Evolutionary conservation across 2,329 filamentous ascomycete genomes (phyloP).

Genomic region (Pseudogymnoascus sp.): DNA sequence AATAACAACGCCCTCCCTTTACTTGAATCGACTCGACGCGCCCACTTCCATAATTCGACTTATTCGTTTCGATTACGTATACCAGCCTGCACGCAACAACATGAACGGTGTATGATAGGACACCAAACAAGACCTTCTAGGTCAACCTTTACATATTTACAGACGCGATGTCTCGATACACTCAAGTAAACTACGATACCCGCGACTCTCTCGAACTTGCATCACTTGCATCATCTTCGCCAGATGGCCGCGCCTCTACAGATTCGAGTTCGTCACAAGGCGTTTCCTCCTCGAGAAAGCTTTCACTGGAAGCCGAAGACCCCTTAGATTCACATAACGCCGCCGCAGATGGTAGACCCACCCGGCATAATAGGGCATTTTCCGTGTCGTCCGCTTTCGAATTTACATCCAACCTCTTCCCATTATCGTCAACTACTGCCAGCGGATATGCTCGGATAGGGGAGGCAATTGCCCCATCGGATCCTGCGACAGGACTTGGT

Average conservation of each 20-base stretch:
- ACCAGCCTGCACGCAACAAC: not conserved
- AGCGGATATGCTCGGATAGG: constrained; percentile 80
- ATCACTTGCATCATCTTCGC: constrained; percentile 80
- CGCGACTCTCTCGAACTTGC: constrained; percentile 96
- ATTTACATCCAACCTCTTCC: constrained; percentile 88
- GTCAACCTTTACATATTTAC: not conserved
- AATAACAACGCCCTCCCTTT: not conserved
- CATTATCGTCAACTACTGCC: constrained; percentile 72
- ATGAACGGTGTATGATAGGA: constrained; percentile 9
- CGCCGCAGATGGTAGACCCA: constrained; percentile 33
- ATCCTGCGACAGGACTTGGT: constrained; percentile 48
- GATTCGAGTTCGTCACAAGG: constrained; percentile 73
- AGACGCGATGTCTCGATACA: constrained; percentile 10
- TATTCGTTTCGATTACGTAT: not conserved
- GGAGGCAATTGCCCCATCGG: constrained; percentile 56
- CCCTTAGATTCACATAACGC: constrained; percentile 59
- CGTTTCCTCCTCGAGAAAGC: constrained; percentile 81
- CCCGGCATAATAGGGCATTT: constrained; percentile 59
- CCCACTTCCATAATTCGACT: not conserved
- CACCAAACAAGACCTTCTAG: not conserved
- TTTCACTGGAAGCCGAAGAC: constrained; percentile 83
- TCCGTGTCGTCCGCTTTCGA: constrained; percentile 92
- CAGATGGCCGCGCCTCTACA: constrained; percentile 49
- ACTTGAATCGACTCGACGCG: not conserved
- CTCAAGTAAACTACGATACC: constrained; percentile 17